phyloP scores from a whole-genome alignment of 164 flowering plant genomes.

The Litsea cubeba region DNA sequence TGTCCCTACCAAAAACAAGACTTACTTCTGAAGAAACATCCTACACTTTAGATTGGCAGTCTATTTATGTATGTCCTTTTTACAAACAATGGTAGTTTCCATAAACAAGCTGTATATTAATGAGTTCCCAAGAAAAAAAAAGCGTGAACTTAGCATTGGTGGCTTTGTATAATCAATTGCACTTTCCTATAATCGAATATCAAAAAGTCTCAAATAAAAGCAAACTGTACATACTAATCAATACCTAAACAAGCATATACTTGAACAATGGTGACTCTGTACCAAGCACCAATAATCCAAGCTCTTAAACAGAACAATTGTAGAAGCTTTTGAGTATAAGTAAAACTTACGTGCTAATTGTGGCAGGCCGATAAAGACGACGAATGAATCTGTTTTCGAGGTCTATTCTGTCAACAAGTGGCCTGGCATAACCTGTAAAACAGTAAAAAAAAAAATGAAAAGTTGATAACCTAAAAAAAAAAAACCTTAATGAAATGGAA shows the following conservation, averaged over 20 bases:
- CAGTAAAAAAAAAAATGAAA: slow-evolving; percentile 10
- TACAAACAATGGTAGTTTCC: too few species aligned
- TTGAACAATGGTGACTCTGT: not conserved
- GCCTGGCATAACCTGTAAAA: slow-evolving; percentile 80
- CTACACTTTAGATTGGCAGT: too few species aligned
- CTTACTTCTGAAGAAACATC: too few species aligned
- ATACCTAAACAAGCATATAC: not conserved
- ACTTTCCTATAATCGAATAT: too few species aligned
- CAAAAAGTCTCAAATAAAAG: not conserved
- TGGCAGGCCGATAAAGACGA: slow-evolving; percentile 89
- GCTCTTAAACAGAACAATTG: not conserved
- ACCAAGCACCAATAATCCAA: not conserved
- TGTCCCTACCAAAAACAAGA: too few species aligned
- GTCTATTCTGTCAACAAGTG: slow-evolving; percentile 87
- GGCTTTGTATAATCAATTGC: too few species aligned
- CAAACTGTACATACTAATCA: not conserved
- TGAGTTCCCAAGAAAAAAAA: too few species aligned
- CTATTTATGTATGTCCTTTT: too few species aligned
- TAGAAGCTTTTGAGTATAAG: slow-evolving; percentile 1
- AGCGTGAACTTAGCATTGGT: too few species aligned
- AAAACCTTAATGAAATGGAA: not conserved
- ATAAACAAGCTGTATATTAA: too few species aligned
- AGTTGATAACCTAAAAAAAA: not conserved
- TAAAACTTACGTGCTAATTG: slow-evolving; percentile 73
- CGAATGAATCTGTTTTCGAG: slow-evolving; percentile 44